Evolutionary conservation across 179 eudicot genomes (phyloP), one percentile per base, ranked within the genome.

Genomic region (Nepenthes alata): DNA sequence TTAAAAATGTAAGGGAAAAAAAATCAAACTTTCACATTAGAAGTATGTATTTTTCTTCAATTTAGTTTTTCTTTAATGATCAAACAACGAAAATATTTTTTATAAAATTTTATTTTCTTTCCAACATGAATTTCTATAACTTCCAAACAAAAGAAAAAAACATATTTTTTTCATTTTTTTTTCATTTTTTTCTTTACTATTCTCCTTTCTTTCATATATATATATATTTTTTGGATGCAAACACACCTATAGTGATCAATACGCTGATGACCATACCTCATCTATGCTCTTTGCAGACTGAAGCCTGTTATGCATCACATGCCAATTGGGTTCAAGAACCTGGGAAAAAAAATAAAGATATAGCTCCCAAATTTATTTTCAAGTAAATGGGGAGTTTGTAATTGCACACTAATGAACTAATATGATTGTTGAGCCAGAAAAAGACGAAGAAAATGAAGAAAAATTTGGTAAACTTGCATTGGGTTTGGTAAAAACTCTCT

Each of bases 271-370:
- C 12, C 55, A 57, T 73, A 93, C 98, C 98, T 93, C 93, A 60
- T 89, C 96, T 67, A 93, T 93, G 78, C 96, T 89, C 74, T 83
- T 93, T 55, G 96, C 95, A 65, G 85, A 81, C 72, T 83, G 88
- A 71, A 89, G 85, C 71, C 88, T 81, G 67, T 67, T 85, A 66
- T 81, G 88, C 95, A 93, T 85, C 75, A 85, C 81, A 66, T 93
- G 96, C 95, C 98, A 89, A 76, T 89, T 86, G 37, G 98, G 98
- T 78, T 93, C 98, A 70, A 93, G 81, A 70, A 93, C 98, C 98
- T 93, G 78, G 41, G 60, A 37, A 70, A 39, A 70, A 73, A 72
- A 41, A 10, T 64, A 54, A 53, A 25, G 45, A 47, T 11, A 70
- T 11, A 12, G 37, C 44, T 12, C 6, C 55, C 11, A 7, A 55